Percentiles rank a stretch among this genome's conserved stretches.
phyloP scores from a whole-genome alignment of 257 asterid species.

The Fraxinus excelsior region DNA sequence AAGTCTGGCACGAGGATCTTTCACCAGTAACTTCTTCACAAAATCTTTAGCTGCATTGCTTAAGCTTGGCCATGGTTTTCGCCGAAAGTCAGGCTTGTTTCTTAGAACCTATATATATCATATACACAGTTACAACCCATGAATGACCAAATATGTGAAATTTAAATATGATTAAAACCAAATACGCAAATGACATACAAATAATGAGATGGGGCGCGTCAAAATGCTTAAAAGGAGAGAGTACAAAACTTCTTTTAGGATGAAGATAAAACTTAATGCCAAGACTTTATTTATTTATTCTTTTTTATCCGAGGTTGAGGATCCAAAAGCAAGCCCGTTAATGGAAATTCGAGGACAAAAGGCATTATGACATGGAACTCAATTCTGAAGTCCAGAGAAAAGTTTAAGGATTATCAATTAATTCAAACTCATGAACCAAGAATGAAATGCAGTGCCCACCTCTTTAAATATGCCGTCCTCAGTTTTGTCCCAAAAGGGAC shows the following conservation, averaged over 20 bases:
- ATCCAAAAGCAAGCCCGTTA: not conserved
- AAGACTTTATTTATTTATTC: not conserved
- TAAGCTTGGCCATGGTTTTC: constrained; percentile 96
- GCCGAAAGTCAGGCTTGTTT: constrained; percentile 95
- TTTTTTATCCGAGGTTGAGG: not conserved
- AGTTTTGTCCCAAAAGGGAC: constrained; percentile 99
- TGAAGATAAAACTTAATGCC: not conserved
- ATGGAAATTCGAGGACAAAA: constrained; percentile 11
- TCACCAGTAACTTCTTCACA: constrained; percentile 83
- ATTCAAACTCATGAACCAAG: not conserved
- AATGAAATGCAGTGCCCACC: constrained; percentile 41
- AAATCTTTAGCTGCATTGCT: constrained; percentile 94
- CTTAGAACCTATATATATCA: constrained; percentile 60
- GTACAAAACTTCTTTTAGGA: not conserved
- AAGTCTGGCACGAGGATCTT: constrained; percentile 96
- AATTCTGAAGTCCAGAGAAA: not conserved
- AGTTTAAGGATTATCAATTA: not conserved
- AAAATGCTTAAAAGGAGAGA: constrained; percentile 6
- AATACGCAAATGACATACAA: not conserved
- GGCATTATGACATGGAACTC: not conserved
- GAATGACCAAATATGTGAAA: constrained; percentile 20
- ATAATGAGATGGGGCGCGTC: constrained; percentile 6
- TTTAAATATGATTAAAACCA: not conserved
- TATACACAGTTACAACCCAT: constrained; percentile 26
- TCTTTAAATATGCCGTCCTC: constrained; percentile 99